A percentile compares a stretch with the other conserved stretches of the same genome.
Conservation (phyloP, 441 rosid genomes). For the Raphanus hybrid region DNA sequence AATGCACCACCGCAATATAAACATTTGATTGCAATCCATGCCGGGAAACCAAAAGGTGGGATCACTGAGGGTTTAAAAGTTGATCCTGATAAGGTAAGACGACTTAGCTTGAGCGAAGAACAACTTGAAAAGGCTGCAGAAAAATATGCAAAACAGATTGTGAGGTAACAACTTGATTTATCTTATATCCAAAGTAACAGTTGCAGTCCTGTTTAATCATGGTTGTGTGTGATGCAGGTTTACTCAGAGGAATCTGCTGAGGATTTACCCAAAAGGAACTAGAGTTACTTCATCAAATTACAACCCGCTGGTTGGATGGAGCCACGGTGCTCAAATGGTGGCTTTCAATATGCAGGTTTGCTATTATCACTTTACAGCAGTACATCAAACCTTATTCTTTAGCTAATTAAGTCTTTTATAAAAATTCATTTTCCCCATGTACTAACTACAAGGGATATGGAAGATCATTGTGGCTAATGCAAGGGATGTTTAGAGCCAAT, state of each 20-base stretch:
- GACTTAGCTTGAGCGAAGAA: conserved; percentile 87
- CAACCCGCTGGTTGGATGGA: conserved; percentile 90
- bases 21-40: conserved; percentile 80
- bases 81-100: conserved; percentile 79
- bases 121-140: conserved; percentile 71
- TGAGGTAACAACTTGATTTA: conserved; percentile 54
- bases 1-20: conserved; percentile 61
- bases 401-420: not conserved
- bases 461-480: conserved; percentile 68
- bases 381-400: conserved; percentile 19
- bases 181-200: too few species aligned
- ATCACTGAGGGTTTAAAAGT: conserved; percentile 60
- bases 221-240: conserved; percentile 58
- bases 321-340: conserved; percentile 99
- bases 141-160: conserved; percentile 63
- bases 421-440: not conserved
- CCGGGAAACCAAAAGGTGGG: conserved; percentile 93
- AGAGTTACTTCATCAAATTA: conserved; percentile 90
- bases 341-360: conserved; percentile 98
- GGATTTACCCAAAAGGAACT: conserved; percentile 87
- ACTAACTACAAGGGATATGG: conserved; percentile 54
- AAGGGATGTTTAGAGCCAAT: conserved; percentile 70
- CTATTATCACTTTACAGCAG: conserved; percentile 30
- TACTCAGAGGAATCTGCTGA: conserved; percentile 79
- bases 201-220: not conserved